A percentile compares a stretch with the other conserved stretches of the same genome.
Evolutionary conservation across 2,329 filamentous ascomycete genomes (phyloP).

Genomic region (Talaromyces verruculosus): DNA sequence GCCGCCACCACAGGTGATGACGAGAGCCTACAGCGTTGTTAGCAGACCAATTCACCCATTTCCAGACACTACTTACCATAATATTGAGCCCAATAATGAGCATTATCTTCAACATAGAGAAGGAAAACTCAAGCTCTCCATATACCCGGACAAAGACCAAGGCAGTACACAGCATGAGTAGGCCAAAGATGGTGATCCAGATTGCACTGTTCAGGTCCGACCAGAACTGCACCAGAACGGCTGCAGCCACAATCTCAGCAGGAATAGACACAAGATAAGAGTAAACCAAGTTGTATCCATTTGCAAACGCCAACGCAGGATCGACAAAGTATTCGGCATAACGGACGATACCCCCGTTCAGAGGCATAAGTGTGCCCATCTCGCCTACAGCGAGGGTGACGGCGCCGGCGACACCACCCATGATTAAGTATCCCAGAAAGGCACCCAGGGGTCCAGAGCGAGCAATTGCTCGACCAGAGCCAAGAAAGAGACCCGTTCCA

Average conservation of each 20-base stretch:
- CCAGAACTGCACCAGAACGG: slow-evolving; percentile 37
- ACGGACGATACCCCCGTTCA: slow-evolving; percentile 41
- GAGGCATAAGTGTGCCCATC: slow-evolving; percentile 35
- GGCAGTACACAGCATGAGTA: slow-evolving; percentile 56
- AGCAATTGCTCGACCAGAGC: slow-evolving; percentile 53
- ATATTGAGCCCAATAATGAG: slow-evolving; percentile 54
- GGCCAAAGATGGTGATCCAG: slow-evolving; percentile 59
- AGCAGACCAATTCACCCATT: not conserved
- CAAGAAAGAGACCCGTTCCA: slow-evolving; percentile 57
- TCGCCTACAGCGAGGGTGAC: slow-evolving; percentile 27
- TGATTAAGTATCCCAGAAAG: slow-evolving; percentile 53
- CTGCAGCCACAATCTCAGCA: slow-evolving; percentile 34
- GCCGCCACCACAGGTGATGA: slow-evolving; percentile 58
- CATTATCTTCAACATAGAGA: slow-evolving; percentile 53
- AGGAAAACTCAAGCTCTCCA: slow-evolving; percentile 57
- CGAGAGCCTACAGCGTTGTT: slow-evolving; percentile 35
- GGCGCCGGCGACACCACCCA: slow-evolving; percentile 38
- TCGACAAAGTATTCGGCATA: slow-evolving; percentile 41
- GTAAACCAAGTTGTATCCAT: slow-evolving; percentile 43
- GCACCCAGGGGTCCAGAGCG: slow-evolving; percentile 50
- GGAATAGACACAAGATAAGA: slow-evolving; percentile 38
- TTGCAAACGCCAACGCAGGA: slow-evolving; percentile 36
- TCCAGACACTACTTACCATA: slow-evolving; percentile 34
- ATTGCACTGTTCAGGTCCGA: slow-evolving; percentile 50
- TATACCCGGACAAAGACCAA: slow-evolving; percentile 52